phyloP scores from a whole-genome alignment of 495 filamentous ascomycete species.

The Aspergillus heteromorphus region DNA sequence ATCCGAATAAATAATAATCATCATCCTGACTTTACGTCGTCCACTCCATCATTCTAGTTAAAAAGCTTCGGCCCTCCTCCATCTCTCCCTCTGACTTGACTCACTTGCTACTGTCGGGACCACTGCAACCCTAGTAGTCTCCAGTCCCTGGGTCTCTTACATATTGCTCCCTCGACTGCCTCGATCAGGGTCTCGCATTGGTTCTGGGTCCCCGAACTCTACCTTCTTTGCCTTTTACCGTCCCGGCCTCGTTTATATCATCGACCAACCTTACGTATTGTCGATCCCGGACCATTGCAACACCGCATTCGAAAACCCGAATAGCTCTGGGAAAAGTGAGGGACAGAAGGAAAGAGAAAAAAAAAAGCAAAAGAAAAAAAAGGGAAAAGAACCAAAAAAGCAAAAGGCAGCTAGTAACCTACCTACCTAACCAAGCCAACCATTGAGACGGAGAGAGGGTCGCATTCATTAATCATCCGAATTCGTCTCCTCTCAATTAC shows the following conservation, averaged over 20 bases:
- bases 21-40: not conserved
- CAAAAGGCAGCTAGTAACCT: constrained; percentile 9
- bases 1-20: not conserved
- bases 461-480: constrained; percentile 1
- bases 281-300: constrained; percentile 6
- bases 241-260: constrained; percentile 16
- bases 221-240: constrained; percentile 2
- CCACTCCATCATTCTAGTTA: constrained; percentile 5
- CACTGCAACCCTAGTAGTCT: constrained; percentile 14
- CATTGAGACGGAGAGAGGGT: not conserved
- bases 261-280: constrained; percentile 13
- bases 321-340: not conserved
- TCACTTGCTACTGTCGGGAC: constrained; percentile 3
- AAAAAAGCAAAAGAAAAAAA: constrained; percentile 7
- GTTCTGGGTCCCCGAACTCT: not conserved
- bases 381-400: constrained; percentile 8
- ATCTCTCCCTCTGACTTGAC: constrained; percentile 5
- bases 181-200: constrained; percentile 2
- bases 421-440: constrained; percentile 13
- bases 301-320: constrained; percentile 4
- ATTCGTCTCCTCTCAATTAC: not conserved
- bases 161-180: constrained; percentile 4
- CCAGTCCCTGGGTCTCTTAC: constrained; percentile 8
- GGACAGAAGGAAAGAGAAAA: too few species aligned
- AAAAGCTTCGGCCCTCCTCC: not conserved